Conservation (phyloP, 805 yeast genomes). For the Candida boleticola region DNA sequence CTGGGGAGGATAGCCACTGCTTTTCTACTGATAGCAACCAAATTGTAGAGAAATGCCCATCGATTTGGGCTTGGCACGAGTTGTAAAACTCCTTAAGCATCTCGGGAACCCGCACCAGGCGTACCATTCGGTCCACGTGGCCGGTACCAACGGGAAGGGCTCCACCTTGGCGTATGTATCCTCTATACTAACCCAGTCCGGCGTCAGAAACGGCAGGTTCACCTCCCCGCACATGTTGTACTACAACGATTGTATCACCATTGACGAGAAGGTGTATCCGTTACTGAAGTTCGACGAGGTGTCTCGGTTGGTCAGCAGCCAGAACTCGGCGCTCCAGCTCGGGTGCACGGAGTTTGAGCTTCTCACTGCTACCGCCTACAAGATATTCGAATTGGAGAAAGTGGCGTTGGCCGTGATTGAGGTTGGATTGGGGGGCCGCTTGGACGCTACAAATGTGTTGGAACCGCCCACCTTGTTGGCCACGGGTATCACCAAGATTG, state of each 20-base stretch:
- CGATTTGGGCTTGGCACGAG: constrained; percentile 37
- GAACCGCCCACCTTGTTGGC: constrained; percentile 46
- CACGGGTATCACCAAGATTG: constrained; percentile 81
- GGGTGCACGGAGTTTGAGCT: constrained; percentile 88
- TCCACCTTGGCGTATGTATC: constrained; percentile 83
- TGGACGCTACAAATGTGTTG: constrained; percentile 85
- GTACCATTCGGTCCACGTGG: constrained; percentile 78
- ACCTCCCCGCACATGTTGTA: constrained; percentile 83
- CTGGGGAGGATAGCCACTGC: too few species aligned
- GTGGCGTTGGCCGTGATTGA: constrained; percentile 84
- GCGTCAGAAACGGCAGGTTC: constrained; percentile 66
- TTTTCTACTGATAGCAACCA: too few species aligned
- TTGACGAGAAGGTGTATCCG: constrained; percentile 59
- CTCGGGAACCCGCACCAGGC: constrained; percentile 69
- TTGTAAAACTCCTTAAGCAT: constrained; percentile 26
- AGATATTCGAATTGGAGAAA: constrained; percentile 57
- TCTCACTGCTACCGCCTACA: constrained; percentile 80
- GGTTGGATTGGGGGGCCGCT: constrained; percentile 89
- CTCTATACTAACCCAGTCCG: constrained; percentile 52
- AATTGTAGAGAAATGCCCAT: constrained; percentile 38
- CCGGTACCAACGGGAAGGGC: constrained; percentile 98
- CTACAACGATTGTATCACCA: constrained; percentile 71
- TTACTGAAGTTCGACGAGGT: constrained; percentile 42
- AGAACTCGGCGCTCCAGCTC: constrained; percentile 41
- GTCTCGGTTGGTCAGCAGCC: constrained; percentile 37